phyloP scores from a whole-genome alignment of 192 early-diverging fungal species.

The Coemansia sp. region DNA sequence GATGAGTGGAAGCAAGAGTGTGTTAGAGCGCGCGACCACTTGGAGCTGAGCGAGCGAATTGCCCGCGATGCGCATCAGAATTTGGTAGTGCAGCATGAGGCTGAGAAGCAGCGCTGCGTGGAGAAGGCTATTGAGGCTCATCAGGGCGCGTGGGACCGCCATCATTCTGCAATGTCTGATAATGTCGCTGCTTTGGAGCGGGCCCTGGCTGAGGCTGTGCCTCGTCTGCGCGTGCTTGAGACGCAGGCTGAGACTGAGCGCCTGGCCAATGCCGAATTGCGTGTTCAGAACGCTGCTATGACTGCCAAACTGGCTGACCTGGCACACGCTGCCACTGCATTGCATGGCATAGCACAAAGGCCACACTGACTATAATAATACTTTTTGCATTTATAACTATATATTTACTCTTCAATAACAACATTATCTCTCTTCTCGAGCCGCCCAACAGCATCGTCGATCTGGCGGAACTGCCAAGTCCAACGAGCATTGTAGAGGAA shows the following conservation, averaged over 20 bases:
- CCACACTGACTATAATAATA: not conserved
- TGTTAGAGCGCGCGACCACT: not conserved
- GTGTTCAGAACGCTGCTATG: conserved; percentile 18
- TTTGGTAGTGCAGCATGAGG: not conserved
- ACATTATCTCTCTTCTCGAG: not conserved
- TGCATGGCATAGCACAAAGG: not conserved
- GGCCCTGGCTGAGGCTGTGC: conserved; percentile 36
- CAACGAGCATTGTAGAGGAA: conserved; percentile 94
- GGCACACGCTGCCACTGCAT: not conserved
- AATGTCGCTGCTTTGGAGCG: conserved; percentile 22
- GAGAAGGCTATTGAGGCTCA: conserved; percentile 4
- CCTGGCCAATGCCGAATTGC: conserved; percentile 14
- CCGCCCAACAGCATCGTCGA: conserved; percentile 68
- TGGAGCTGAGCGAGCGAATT: conserved; percentile 13
- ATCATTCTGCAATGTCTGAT: conserved; percentile 10
- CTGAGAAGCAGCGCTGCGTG: conserved; percentile 3
- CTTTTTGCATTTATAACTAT: not conserved
- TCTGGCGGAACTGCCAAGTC: conserved; percentile 90
- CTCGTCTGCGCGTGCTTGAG: conserved; percentile 34
- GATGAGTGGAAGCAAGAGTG: conserved; percentile 36
- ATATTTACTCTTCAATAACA: not conserved
- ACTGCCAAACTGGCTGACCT: conserved; percentile 22
- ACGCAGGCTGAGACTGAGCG: conserved; percentile 24
- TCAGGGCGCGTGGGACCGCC: conserved; percentile 5
- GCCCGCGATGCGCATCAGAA: not conserved